Evolutionary conservation across 805 yeast genomes (phyloP), one percentile per base, ranked within the genome.

Genomic region (Saccharomyces cerevisiae): DNA sequence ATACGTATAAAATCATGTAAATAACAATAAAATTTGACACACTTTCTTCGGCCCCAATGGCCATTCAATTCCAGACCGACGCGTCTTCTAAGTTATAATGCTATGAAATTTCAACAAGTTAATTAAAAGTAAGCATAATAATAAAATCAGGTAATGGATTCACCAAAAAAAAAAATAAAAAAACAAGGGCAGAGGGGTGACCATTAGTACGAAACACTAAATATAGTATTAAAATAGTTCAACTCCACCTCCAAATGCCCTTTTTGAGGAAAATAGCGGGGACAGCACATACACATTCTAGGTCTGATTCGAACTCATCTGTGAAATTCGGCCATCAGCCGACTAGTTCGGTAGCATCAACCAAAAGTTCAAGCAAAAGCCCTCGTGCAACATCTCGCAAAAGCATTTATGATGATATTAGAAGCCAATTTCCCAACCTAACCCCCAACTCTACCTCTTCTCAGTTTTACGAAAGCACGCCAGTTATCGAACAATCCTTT

Each of bases 241-340:
- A 24, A 36, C 4, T 36, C 22, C 1, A 24, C 41, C n/a, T 9
- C 22, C 17, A 8, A 24, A 61, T 67, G 70, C 60, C 68, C 11
- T 67, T 67, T 50, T 54, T 62, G 26, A 63, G 56, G 52, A 65
- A 65, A 57, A 59, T 64, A 27, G 57, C 64, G 9, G 62, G 64
- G 6, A 57, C 55, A 31, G 56, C 57, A 5, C 63, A 61, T 54
- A 53, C 59, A 2, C 64, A 60, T 46, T 62, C 68, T 6, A 57
- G 70, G 51, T 65, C 69, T 6, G 61, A 62, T 3, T 65, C 70
- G 1, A 54, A 55, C 27, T 60, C 69, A 36, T 62, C 67, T 6
- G 52, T 56, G 4, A 59, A 59, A 29, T 32, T 47, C 5, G 48
- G 32, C 41, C 11, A 50, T 5, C 48, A 11, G 24, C 43, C 43